phyloP scores from a whole-genome alignment of 805 yeast species.

The Limtongozyma cylindracea region DNA sequence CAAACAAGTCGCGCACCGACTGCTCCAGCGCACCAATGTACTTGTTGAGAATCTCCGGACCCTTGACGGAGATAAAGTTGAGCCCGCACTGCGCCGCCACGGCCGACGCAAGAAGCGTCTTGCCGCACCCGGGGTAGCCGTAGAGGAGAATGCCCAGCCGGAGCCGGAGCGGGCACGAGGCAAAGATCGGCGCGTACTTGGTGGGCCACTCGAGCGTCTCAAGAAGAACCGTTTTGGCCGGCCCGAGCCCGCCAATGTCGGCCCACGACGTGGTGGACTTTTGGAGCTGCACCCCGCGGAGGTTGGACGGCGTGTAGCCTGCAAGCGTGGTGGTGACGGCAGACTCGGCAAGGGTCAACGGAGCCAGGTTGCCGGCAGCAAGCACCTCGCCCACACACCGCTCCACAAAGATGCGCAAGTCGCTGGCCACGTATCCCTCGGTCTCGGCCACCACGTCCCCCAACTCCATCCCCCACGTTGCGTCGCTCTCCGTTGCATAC shows the following conservation, averaged over 20 bases:
- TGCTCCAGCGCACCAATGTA: conserved; percentile 96
- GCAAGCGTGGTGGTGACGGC: conserved; percentile 30
- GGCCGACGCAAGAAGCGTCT: conserved; percentile 79
- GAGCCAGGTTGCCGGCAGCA: background rate
- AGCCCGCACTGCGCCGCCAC: conserved; percentile 86
- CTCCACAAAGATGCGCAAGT: conserved; percentile 45
- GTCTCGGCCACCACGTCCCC: conserved; percentile 33
- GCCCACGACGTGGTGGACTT: conserved; percentile 57
- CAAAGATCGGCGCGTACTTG: conserved; percentile 85
- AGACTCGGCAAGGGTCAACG: conserved; percentile 4
- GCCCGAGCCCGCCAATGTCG: conserved; percentile 71
- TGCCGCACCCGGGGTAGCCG: conserved; percentile 97
- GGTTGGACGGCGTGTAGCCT: conserved; percentile 54
- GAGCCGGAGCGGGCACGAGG: conserved; percentile 61
- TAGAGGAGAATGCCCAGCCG: conserved; percentile 78
- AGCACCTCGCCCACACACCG: conserved; percentile 30
- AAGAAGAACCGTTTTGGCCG: conserved; percentile 47
- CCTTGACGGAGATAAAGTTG: conserved; percentile 81
- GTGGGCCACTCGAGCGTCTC: conserved; percentile 97
- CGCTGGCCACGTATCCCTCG: conserved; percentile 79
- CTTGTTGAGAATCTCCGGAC: conserved; percentile 86
- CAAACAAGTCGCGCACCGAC: conserved; percentile 77
- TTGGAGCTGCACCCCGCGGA: conserved; percentile 71
- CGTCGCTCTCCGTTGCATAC: too few species aligned
- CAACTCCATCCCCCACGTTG: conserved; percentile 11